Percentiles rank a stretch among this genome's conserved stretches.
Conservation (phyloP, 441 rosid genomes). For the Pelargonium australe region DNA sequence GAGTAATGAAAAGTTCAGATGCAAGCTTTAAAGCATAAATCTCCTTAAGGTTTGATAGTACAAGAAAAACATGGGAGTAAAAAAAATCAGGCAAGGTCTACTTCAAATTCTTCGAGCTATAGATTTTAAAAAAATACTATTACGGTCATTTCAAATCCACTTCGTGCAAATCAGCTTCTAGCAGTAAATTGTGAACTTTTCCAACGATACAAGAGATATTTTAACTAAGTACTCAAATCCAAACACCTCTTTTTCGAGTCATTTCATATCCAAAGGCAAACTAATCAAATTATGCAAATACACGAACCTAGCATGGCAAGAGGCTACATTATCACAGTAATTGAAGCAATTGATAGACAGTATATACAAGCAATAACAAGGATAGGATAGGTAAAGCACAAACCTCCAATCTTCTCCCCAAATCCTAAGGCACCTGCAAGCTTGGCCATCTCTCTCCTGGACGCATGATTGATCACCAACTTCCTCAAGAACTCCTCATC, state of each 20-base stretch:
- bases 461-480: slow-evolving; percentile 38
- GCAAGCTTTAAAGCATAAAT: too few relatives aligned
- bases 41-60: too few relatives aligned
- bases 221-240: not conserved
- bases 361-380: not conserved
- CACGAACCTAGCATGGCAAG: not conserved
- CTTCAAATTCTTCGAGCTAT: not conserved
- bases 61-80: too few relatives aligned
- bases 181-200: not conserved
- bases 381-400: slow-evolving; percentile 14
- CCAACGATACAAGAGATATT: not conserved
- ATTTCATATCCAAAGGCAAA: not conserved
- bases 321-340: not conserved
- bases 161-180: not conserved
- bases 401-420: slow-evolving; percentile 43
- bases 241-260: not conserved
- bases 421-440: slow-evolving; percentile 37
- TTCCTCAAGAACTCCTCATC: slow-evolving; percentile 41
- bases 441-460: slow-evolving; percentile 52
- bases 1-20: too few relatives aligned
- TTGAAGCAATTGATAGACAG: not conserved
- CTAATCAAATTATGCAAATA: not conserved
- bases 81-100: not conserved
- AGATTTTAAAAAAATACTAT: not conserved
- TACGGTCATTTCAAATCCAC: not conserved